phyloP scores from a whole-genome alignment of 305 asterid species.

The Fraxinus sp. region DNA sequence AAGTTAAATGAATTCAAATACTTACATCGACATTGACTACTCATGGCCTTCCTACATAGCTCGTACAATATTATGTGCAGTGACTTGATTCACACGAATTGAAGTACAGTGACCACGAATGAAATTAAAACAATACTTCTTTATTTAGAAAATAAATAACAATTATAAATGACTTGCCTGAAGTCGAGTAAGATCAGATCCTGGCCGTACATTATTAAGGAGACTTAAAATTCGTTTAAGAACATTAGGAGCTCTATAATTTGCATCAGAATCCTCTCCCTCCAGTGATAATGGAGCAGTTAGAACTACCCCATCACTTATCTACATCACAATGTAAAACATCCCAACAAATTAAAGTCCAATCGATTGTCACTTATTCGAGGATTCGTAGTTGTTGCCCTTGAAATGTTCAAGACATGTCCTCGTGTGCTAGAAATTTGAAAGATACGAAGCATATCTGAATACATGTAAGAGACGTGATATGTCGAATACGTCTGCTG shows the following conservation, averaged over 20 bases:
- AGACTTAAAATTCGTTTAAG: slow-evolving; percentile 66
- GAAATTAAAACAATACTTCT: background rate
- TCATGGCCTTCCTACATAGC: background rate
- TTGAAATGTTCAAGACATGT: background rate
- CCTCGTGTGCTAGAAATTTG: background rate
- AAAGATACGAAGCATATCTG: too few species aligned
- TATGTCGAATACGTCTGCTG: too few species aligned
- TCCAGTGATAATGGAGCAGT: slow-evolving; percentile 66
- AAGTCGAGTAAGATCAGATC: slow-evolving; percentile 71
- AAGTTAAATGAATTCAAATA: background rate
- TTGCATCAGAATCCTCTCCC: slow-evolving; percentile 34
- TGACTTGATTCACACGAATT: background rate
- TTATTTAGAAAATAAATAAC: background rate
- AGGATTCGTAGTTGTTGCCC: background rate
- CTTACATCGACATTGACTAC: background rate
- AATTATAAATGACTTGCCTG: slow-evolving; percentile 47
- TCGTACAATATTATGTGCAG: background rate
- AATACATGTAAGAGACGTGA: background rate
- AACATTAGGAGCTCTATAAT: slow-evolving; percentile 62
- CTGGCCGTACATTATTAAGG: slow-evolving; percentile 49
- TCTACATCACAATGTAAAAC: slow-evolving; percentile 32
- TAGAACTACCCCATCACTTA: slow-evolving; percentile 39
- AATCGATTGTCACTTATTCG: background rate
- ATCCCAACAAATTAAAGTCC: background rate
- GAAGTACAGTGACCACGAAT: background rate